Percentiles rank a stretch among this genome's conserved stretches.
Conservation (phyloP, 768 basidiomycete species). For the Podaxis sp. region DNA sequence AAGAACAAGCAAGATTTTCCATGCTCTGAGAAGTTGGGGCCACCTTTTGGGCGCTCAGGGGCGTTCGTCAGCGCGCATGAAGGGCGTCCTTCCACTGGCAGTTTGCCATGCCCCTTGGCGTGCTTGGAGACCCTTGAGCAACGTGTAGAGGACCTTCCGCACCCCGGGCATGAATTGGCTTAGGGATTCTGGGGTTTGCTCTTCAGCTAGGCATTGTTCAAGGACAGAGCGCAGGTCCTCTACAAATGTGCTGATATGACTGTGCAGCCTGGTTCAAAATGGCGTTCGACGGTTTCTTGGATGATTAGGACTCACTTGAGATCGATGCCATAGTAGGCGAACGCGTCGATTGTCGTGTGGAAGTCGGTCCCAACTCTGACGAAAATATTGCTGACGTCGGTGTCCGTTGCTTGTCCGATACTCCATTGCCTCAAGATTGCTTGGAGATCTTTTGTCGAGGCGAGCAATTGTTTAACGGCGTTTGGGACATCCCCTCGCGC, state of each 20-base stretch:
- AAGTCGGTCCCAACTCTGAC: constrained; percentile 88
- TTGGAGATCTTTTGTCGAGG: constrained; percentile 81
- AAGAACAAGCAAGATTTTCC: neutral
- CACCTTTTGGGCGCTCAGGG: constrained; percentile 4
- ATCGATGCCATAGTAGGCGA: constrained; percentile 67
- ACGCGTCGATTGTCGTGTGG: constrained; percentile 73
- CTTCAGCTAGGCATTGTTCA: constrained; percentile 67
- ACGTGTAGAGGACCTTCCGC: constrained; percentile 71
- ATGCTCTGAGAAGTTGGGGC: neutral
- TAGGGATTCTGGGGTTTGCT: constrained; percentile 69
- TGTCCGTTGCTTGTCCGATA: constrained; percentile 48
- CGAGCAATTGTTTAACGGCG: constrained; percentile 64
- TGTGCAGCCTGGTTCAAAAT: constrained; percentile 19
- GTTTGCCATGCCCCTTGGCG: constrained; percentile 59
- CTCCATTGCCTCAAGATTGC: constrained; percentile 71
- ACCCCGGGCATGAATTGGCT: constrained; percentile 79
- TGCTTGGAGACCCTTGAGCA: constrained; percentile 77
- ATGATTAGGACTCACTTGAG: constrained; percentile 53
- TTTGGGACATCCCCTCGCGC: constrained; percentile 46
- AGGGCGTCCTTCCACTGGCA: constrained; percentile 7
- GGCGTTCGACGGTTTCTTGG: neutral
- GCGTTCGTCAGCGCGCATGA: constrained; percentile 3
- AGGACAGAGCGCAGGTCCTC: constrained; percentile 59
- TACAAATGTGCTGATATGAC: constrained; percentile 63
- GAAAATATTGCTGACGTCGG: constrained; percentile 84